A percentile compares a stretch with the other conserved stretches of the same genome.
These are phyloP conservation scores for peach (Prunus persica) DNA, from an alignment of 306 rosid genomes.

Conservation along the genomic window Prunus_persica_NCBIv2 NC_034009.1:30011501-30012000, in stretches of 20 bases:
- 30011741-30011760: conserved; percentile 22
- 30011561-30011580: no score
- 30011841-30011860: conserved; percentile 13
- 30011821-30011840: background rate
- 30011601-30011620: no score
- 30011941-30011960: background rate
- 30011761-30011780: conserved; percentile 25
- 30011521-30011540: no score
- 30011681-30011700: conserved; percentile 29
- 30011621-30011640: no score
- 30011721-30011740: conserved; percentile 20
- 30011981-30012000: background rate
- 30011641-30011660: background rate
- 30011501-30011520: no score
- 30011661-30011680: conserved; percentile 32
- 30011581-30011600: no score
- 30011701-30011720: conserved; percentile 21
- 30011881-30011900: no score
- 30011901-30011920: no score
- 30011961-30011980: no score
- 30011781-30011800: conserved; percentile 29
- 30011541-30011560: no score
- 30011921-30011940: no score
- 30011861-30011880: conserved; percentile 11
- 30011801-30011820: conserved; percentile 7